Conservation (phyloP, 106 monocot species). For the Chionographis japonica region DNA sequence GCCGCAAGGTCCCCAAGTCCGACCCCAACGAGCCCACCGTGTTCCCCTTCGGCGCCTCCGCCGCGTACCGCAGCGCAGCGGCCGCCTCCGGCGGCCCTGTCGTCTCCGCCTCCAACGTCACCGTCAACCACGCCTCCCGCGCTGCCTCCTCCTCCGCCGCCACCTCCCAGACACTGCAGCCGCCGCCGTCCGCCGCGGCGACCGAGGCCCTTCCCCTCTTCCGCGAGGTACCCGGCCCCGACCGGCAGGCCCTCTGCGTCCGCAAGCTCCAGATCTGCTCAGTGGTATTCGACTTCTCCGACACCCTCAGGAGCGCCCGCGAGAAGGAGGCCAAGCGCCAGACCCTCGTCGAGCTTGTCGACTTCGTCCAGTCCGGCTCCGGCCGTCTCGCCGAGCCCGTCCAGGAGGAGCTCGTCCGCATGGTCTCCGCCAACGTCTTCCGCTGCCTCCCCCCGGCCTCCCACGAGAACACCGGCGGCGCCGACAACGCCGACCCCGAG, state of each 20-base stretch:
- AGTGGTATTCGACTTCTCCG: constrained; percentile 36
- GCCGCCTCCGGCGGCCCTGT: background rate
- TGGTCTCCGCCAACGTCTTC: constrained; percentile 44
- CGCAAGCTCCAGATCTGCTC: constrained; percentile 52
- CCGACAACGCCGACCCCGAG: constrained; percentile 41
- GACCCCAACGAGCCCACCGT: constrained; percentile 21
- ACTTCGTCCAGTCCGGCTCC: constrained; percentile 43
- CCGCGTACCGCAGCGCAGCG: background rate
- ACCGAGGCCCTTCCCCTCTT: constrained; percentile 38
- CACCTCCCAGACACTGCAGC: background rate
- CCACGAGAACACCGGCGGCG: constrained; percentile 43
- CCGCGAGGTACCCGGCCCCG: constrained; percentile 33
- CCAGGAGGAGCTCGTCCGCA: constrained; percentile 63
- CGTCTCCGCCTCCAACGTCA: constrained; percentile 10
- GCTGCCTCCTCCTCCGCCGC: constrained; percentile 3
- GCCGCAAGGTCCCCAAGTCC: constrained; percentile 30
- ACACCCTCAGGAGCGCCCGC: constrained; percentile 20
- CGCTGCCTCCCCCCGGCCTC: constrained; percentile 59
- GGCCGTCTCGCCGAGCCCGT: constrained; percentile 40
- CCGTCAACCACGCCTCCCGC: constrained; percentile 41
- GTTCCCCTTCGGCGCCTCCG: constrained; percentile 12
- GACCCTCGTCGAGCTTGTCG: constrained; percentile 40
- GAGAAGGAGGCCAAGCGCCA: constrained; percentile 52
- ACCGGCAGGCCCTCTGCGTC: constrained; percentile 29
- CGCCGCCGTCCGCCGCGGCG: background rate